phyloP scores from a whole-genome alignment of 208 protist genomes.

The Leishmania guyanensis region DNA sequence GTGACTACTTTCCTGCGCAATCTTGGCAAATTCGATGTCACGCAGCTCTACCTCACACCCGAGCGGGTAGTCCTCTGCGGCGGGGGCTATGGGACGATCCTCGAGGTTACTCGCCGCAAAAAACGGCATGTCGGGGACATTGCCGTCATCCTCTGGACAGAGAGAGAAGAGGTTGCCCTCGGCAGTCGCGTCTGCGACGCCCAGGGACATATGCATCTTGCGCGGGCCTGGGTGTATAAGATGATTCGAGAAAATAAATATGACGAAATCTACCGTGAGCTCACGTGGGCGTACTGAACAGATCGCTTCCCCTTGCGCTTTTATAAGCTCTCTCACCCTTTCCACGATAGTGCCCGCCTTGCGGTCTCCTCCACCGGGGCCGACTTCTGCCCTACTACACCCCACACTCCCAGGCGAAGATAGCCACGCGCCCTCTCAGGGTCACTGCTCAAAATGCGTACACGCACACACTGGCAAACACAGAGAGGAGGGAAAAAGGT shows the following conservation, averaged over 20 bases:
- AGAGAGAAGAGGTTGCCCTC: constrained; percentile 36
- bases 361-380: background rate
- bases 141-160: constrained; percentile 36
- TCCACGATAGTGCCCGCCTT: background rate
- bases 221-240: background rate
- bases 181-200: constrained; percentile 7
- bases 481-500: background rate
- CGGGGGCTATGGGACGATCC: constrained; percentile 70
- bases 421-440: too few species aligned
- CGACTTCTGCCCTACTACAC: background rate
- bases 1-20: constrained; percentile 62
- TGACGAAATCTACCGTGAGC: background rate
- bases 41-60: constrained; percentile 85
- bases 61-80: constrained; percentile 79
- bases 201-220: constrained; percentile 19
- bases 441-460: background rate
- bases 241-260: background rate
- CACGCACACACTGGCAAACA: background rate
- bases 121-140: constrained; percentile 65
- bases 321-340: background rate
- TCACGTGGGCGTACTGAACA: background rate
- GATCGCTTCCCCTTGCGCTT: background rate
- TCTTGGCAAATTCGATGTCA: constrained; percentile 66
- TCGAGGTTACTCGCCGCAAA: constrained; percentile 76
- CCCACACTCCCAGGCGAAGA: background rate